Evolutionary conservation across 768 basidiomycete genomes (phyloP), one percentile per base, ranked within the genome.

Genomic region (Suillus subluteus): DNA sequence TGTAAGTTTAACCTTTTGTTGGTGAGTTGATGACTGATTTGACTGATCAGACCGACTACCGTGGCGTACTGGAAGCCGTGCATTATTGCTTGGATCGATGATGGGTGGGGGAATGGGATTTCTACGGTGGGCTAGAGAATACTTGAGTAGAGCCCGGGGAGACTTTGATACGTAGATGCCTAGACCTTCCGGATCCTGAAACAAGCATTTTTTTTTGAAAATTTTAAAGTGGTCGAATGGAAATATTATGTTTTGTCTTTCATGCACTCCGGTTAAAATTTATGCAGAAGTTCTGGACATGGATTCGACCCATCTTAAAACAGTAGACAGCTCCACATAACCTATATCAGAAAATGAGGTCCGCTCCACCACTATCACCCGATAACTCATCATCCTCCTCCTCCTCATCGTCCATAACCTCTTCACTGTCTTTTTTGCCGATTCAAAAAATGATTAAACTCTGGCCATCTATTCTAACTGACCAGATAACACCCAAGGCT

Each of bases 401-500:
- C n/a, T 63, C 70, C 11, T 58, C 41, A 6, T 43, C 37, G 9
- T 43, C 37, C 37, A 37, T 37, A 37, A 37, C 37, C 37, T 38
- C 71, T 44, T 72, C 70, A 61, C 69, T 68, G 35, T 75, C 75
- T 32, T 74, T 68, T 61, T 65, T 69, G 23, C 66, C 73, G 9
- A 62, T 77, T 6, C 74, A 76, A 48, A 75, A 74, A 68, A 91
- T 92, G 88, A 81, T 92, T 70, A 89, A 87, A 73, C 80, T 92
- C 68, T 91, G 92, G 92, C 85, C 88, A 61, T 74, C 73, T 64
- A 76, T 77, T 68, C 75, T 75, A 62, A 32, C 37, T 55, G 88
- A 88, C 71, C 87, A 87, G 72, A 80, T 85, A 62, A 94, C 91
- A 0, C 90, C 91, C 44, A 83, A 83, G 64, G 82, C 84, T 13